Base-by-base conservation (phyloP, 257 asterid genomes). In the Nicotiana tabacum region DNA sequence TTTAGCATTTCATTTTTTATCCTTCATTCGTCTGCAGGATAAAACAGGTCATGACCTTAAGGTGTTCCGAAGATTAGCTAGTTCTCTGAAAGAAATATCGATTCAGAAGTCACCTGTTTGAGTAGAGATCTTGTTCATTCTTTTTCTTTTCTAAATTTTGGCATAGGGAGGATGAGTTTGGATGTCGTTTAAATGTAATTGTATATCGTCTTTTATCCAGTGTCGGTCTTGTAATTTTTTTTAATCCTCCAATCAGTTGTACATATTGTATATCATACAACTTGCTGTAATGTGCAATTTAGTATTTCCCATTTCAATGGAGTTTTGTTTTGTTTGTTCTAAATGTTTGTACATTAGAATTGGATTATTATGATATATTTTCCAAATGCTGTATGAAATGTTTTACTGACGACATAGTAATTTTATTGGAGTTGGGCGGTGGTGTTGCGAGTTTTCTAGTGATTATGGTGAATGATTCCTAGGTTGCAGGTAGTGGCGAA, bases 21-120 rank as follows among this genome's bases (percentile, higher is more conserved):
- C 11, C n/a, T 67, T 30, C 58, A 32, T 77, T 77, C 21, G 16
- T 65, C 60, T 79, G 64, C 99, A 95, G 99, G 97, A 90, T 57
- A 95, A 94, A 92, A 87, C 87, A 9, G 97, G 98, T 43, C 97
- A 92, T 80, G 88, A 85, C 87, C 94, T 93, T 58, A 93, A 92
- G 85, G 87, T 91, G 51, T 92, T 95, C 69, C 89, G 86, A 43
- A 88, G 98, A 88, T 80, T 92, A 81, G 89, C 90, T 8, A 90
- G 90, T 80, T 91, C 97, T 62, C 90, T 95, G 6, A 95, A 94
- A 88, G 98, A 95, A 83, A 84, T 89, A 77, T 83, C 94, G 8
- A 84, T 91, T 88, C 95, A 89, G 88, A 90, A 88, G 86, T 85
- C 90, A 78, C 85, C 85, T 58, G 11, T 68, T 64, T 91, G 87